These are phyloP conservation scores for Volvox carteri DNA, from an alignment of 163 green algal species.

Conservation along the genomic window DNA sequence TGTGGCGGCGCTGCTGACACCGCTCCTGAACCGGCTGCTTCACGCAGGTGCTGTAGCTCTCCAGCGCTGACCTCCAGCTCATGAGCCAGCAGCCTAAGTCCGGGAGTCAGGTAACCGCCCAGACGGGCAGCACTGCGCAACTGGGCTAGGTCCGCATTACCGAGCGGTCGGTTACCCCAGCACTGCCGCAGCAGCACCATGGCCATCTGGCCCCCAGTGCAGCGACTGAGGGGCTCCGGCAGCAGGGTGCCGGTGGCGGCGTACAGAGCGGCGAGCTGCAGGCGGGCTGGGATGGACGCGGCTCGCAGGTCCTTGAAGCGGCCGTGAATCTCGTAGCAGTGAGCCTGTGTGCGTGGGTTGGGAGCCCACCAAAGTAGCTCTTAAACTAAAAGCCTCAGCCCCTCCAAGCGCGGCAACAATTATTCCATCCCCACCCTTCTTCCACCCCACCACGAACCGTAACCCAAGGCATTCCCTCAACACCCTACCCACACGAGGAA, in stretches of 20 bases:
- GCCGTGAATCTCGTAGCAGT: constrained; percentile 70
- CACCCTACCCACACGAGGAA: too few species aligned
- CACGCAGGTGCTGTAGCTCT: constrained; percentile 63
- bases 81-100: constrained; percentile 55
- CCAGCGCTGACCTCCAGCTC: constrained; percentile 58
- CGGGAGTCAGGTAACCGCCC: constrained; percentile 65
- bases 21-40: background rate
- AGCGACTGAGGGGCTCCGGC: constrained; percentile 63
- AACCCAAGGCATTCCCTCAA: too few species aligned
- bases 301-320: constrained; percentile 68
- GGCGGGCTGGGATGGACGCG: constrained; percentile 53
- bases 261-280: constrained; percentile 79
- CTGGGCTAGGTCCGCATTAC: constrained; percentile 44
- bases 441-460: too few species aligned
- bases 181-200: constrained; percentile 66
- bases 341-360: too few species aligned
- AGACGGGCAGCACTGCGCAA: constrained; percentile 39
- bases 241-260: constrained; percentile 71
- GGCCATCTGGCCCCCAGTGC: constrained; percentile 68
- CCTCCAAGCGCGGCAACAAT: too few species aligned
- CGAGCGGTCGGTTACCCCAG: constrained; percentile 68
- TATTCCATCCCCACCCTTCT: too few species aligned
- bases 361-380: too few species aligned
- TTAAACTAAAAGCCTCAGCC: too few species aligned
- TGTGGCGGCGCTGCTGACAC: background rate